A percentile compares a stretch with the other conserved stretches of the same genome.
Evolutionary conservation across 83 land plant genomes (phyloP).

Genomic region (Picea abies): DNA sequence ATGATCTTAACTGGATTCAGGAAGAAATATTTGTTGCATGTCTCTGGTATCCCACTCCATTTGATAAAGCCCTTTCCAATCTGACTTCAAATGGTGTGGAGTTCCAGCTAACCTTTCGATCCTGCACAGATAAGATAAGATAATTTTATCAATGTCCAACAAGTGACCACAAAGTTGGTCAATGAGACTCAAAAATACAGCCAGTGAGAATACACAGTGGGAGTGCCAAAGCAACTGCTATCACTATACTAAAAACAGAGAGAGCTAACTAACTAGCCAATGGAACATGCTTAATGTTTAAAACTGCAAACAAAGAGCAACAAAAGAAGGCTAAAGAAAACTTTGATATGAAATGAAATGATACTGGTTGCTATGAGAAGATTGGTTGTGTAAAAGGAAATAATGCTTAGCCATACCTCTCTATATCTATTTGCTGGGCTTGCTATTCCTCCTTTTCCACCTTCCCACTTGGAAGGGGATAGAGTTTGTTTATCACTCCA

Average conservation of each 20-base stretch:
- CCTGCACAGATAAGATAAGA: constrained; percentile 6
- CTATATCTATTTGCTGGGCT: constrained; percentile 21
- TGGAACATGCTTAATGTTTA: background rate
- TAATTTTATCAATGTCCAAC: background rate
- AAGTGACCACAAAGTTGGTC: too few species aligned
- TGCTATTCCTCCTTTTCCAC: constrained; percentile 17
- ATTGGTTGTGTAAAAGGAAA: background rate
- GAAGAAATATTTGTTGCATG: constrained; percentile 3
- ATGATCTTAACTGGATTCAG: constrained; percentile 12
- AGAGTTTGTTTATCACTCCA: constrained; percentile 18
- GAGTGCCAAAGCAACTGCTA: too few species aligned
- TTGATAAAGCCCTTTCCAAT: constrained; percentile 22
- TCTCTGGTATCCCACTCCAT: background rate
- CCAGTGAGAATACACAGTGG: too few species aligned
- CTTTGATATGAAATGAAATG: background rate
- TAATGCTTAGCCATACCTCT: constrained; percentile 14
- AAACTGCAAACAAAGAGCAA: background rate
- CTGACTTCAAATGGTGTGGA: constrained; percentile 27
- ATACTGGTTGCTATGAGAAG: background rate
- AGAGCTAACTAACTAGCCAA: too few species aligned
- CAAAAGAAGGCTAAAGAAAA: background rate
- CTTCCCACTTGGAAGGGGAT: constrained; percentile 18
- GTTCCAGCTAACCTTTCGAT: constrained; percentile 24
- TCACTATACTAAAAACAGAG: too few species aligned
- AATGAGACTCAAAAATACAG: too few species aligned